Base-by-base conservation (phyloP, 768 basidiomycete species). In the Mycena haematopus region DNA sequence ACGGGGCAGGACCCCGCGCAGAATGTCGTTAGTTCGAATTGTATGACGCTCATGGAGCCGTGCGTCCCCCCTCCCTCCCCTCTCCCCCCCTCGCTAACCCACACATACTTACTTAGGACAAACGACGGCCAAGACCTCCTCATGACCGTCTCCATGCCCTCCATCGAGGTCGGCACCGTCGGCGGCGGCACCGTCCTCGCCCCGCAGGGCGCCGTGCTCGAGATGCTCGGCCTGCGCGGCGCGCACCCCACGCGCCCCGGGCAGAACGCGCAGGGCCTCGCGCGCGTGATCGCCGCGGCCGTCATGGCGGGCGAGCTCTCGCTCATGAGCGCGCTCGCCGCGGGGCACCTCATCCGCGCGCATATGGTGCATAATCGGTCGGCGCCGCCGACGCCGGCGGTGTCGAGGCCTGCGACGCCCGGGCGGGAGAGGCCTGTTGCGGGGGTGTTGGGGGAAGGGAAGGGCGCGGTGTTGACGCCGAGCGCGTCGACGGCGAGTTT, bases 21-120 rank as follows among this genome's bases (percentile, higher is more conserved):
- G 82, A 98, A 98, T 74, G 96, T 99, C 27, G 97, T 96, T 80
- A 96, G 93, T 60, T 96, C 95, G 40, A 96, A 94, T 74, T 99
- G 97, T 76, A 96, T 99, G 82, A 99, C 97, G 1, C 79, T 98
- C 50, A 99, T 99, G 96, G 97, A 99, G 76, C 89, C 95, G 91
- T 97, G 74, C 76, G 93, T 92, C 84, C 4, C 68, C 58, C 47
- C 60, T 35, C 47, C 46, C 54, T 67, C 56, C 65, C 53, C 42
- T 52, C 55, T 15, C 0, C 25, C 21, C n/a, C 9, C 29, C 29
- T 31, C 29, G 29, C n/a, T n/a, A n/a, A n/a, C n/a, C n/a, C n/a
- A n/a, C 29, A 31, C 29, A 31, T 31, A 9, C 29, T 31, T 4
- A 31, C 6, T 31, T 31, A 96, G 93, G 62, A 90, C 85, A 21